Evolutionary conservation across 176 grass and related monocot species (phyloP), one percentile per base, ranked within the genome.

Genomic region (Elymus sibiricus): DNA sequence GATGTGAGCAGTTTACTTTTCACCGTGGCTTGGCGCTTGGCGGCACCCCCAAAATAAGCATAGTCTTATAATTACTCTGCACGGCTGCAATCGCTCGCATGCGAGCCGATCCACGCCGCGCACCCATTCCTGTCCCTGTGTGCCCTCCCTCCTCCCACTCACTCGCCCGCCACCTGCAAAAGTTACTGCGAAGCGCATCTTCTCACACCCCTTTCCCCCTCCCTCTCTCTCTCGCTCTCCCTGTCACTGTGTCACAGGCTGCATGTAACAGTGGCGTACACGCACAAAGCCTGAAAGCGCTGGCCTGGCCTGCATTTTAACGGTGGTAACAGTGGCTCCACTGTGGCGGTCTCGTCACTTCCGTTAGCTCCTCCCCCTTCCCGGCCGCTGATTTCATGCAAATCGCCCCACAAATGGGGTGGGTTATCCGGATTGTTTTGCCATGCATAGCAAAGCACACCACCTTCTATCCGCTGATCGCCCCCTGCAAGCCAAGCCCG

Each of bases 381-480:
- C 55, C 0, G 22, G 55, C 55, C 15, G 51, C 51, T 55, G 51
- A 8, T 55, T 55, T 55, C 51, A 55, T 55, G 6, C 22, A 46
- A 42, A 64, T 65, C 37, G 61, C 22, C 29, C 32, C 51, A 64
- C 65, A 84, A 79, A 87, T 79, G 84, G 81, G 37, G 1, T 67
- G 86, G 56, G 31, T 86, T 88, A 88, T 92, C 90, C 85, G 38
- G 83, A 85, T 53, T 84, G 90, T 11, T 86, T 95, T 88, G 82
- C 92, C 87, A 81, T 49, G 79, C 74, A 82, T 85, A 69, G 87
- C 73, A 2, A 55, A 75, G 72, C 70, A 74, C 88, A 62, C 62
- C 24, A 56, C 24, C 12, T 31, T 11, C 49, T 19, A 2, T 10
- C 4, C 63, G 15, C 27, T 34, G 13, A 59, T 69, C 35, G 7